Base-by-base conservation (phyloP, 176 grass and related monocot genomes). In the Oryza officinalis region DNA sequence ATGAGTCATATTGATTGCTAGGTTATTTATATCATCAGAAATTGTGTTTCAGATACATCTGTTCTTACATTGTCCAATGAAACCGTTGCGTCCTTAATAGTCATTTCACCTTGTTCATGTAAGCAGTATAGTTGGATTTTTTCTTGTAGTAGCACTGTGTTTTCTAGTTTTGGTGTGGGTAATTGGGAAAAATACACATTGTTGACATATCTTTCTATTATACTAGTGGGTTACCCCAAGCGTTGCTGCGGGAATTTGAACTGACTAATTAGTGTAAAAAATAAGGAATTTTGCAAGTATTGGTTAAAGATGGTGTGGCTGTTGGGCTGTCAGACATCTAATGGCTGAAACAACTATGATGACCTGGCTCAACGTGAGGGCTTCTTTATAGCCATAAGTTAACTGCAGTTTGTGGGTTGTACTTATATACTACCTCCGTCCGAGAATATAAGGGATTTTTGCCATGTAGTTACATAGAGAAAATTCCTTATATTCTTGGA, bases 1-100 rank as follows among this genome's bases (percentile, higher is more conserved):
- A 63, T 72, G 25, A 72, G 27, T 28, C 25, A 52, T 59, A 44
- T 32, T 88, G 60, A 79, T 79, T 84, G 10, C 69, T 17, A 74
- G 63, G n/a, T 67, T 60, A 35, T 57, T 13, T 65, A 73, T 32
- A 72, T 78, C 26, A 67, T 78, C n/a, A 43, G 17, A 45, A 52
- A 67, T 22, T 67, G 32, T 13, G 13, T 83, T 78, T 59, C 20
- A 33, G 32, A 49, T 43, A 22, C 60, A 74, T 73, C 7, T 27
- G 23, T 7, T 86, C 43, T 69, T 63, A 23, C 38, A 33, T 47
- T 78, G 30, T 79, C 37, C 61, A 4, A 76, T 76, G 10, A 64
- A 64, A 70, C 12, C 41, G 17, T 6, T 50, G 11, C 9, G 5
- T 71, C 28, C 22, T 82, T 49, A 20, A 18, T 77, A 23, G 26